These are phyloP conservation scores for Nidularia pulvinata DNA, from an alignment of 768 basidiomycete genomes.

Conservation along the genomic window DNA sequence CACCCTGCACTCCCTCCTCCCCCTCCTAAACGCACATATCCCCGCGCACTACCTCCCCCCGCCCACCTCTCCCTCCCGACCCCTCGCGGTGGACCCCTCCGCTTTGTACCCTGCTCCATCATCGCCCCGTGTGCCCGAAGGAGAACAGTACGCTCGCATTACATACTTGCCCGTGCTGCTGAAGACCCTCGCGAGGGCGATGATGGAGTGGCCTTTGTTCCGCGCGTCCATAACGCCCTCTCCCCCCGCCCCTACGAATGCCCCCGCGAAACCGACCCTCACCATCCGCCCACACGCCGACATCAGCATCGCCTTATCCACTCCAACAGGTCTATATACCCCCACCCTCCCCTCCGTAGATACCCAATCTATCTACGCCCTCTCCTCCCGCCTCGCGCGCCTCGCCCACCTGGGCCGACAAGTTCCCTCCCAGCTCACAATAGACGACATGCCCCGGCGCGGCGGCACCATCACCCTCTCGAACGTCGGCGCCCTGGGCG, in stretches of 20 bases:
- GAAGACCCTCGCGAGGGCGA: conserved; percentile 78
- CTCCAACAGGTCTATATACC: conserved; percentile 82
- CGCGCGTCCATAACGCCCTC: conserved; percentile 66
- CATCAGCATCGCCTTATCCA: conserved; percentile 76
- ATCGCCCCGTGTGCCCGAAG: conserved; percentile 42
- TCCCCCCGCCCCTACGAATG: conserved; percentile 9
- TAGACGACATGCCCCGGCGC: conserved; percentile 68
- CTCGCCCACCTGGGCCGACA: conserved; percentile 68
- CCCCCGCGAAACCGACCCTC: conserved; percentile 54
- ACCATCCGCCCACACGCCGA: conserved; percentile 76
- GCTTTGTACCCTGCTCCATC: conserved; percentile 34
- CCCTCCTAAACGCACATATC: conserved; percentile 67
- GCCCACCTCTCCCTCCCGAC: conserved; percentile 9
- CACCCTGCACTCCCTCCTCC: conserved; percentile 59
- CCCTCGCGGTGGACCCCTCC: conserved; percentile 33
- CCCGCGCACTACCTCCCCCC: conserved; percentile 49
- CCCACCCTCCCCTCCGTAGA: conserved; percentile 66
- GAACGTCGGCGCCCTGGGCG: conserved; percentile 82
- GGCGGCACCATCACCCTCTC: conserved; percentile 83
- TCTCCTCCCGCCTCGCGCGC: conserved; percentile 61
- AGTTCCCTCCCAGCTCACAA: conserved; percentile 61
- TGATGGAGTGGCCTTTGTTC: conserved; percentile 87
- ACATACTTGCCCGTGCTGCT: conserved; percentile 85
- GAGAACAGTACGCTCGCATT: conserved; percentile 60
- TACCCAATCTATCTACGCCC: conserved; percentile 51